phyloP scores from a whole-genome alignment of 2,329 filamentous ascomycete species.

The Colletotrichum destructivum region DNA sequence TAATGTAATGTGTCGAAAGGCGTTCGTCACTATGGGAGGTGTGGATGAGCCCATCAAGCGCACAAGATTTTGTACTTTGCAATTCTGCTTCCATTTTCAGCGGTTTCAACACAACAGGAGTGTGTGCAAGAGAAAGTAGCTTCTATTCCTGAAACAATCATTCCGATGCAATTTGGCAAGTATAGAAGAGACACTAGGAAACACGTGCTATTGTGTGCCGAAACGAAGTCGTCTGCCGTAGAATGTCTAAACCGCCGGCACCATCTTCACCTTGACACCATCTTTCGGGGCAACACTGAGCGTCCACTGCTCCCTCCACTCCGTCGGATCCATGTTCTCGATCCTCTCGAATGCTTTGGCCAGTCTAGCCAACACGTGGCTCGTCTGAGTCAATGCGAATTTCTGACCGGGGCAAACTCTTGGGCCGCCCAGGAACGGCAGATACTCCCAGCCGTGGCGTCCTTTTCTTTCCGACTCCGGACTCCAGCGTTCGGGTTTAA shows the following conservation, averaged over 20 bases:
- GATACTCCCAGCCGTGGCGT: conserved; percentile 53
- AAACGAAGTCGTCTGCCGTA: no score
- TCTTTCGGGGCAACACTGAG: conserved; percentile 1
- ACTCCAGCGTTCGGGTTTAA: conserved; percentile 58
- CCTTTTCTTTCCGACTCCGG: background rate
- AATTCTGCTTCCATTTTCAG: no score
- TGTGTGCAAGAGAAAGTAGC: no score
- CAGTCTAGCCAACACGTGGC: conserved; percentile 22
- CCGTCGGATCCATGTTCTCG: background rate
- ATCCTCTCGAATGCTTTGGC: background rate
- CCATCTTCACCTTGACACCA: conserved; percentile 4
- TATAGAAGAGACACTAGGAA: no score
- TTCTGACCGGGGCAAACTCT: conserved; percentile 61
- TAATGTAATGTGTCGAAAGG: no score
- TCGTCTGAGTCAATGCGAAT: conserved; percentile 56
- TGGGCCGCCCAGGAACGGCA: conserved; percentile 61
- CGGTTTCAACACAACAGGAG: no score
- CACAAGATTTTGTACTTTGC: no score
- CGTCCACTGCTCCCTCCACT: conserved; percentile 6
- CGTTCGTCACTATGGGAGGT: no score
- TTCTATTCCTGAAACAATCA: no score
- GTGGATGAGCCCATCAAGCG: no score
- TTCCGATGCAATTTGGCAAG: no score
- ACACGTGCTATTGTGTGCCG: no score
- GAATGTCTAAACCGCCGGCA: background rate